These are phyloP conservation scores for Candida ovalis DNA, from an alignment of 805 yeast species.

Conservation along the genomic window DNA sequence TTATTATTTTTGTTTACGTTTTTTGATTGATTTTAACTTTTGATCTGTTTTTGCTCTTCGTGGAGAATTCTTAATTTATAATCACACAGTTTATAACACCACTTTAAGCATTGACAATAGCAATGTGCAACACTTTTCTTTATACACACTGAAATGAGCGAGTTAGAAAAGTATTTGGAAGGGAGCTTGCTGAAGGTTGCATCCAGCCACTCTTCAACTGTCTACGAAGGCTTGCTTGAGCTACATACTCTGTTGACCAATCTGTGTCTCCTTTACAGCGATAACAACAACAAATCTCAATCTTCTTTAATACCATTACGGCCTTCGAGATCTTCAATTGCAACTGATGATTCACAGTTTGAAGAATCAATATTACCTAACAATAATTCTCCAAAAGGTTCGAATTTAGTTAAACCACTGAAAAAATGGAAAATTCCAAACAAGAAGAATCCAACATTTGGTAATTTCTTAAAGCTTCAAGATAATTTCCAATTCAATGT, in stretches of 20 bases:
- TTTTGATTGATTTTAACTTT: no score
- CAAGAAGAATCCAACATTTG: conserved; percentile 26
- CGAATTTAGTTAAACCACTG: no score
- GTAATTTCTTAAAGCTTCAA: conserved; percentile 44
- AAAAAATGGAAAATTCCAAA: conserved; percentile 18
- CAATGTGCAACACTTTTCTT: no score
- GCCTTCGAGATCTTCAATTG: background rate
- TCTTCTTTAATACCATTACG: background rate
- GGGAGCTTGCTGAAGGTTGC: background rate
- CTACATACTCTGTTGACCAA: conserved; percentile 11
- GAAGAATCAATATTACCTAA: no score
- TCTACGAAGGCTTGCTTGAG: conserved; percentile 3
- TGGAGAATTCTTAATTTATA: no score
- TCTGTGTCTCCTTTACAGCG: conserved; percentile 3
- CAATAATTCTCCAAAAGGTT: no score
- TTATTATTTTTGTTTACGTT: no score
- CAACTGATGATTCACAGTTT: background rate
- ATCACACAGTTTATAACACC: no score
- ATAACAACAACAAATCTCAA: background rate
- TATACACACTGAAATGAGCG: background rate
- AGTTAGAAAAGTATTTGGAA: background rate
- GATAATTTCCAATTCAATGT: conserved; percentile 52
- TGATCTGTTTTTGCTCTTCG: no score
- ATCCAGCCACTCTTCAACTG: background rate
- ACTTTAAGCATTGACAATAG: no score